phyloP scores from a whole-genome alignment of 208 protist genomes.

The Crithidia expoeki region DNA sequence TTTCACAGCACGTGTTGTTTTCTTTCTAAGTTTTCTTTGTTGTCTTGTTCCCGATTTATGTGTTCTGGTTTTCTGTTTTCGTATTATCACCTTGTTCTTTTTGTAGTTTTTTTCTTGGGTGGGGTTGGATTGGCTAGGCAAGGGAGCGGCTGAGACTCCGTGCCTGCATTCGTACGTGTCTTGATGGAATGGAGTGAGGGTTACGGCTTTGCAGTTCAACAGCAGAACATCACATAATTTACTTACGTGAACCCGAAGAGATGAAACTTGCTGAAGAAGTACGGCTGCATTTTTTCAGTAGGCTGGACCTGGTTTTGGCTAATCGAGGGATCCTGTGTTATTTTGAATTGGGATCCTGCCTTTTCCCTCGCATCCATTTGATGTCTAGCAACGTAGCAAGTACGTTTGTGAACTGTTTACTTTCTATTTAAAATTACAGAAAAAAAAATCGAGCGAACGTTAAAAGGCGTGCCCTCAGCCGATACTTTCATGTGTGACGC shows the following conservation, averaged over 20 bases:
- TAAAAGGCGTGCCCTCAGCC: too few species aligned
- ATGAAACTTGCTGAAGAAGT: too few species aligned
- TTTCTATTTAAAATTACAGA: slow-evolving; percentile 2
- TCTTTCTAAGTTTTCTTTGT: not conserved
- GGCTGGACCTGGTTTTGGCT: too few species aligned
- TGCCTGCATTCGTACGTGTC: not conserved
- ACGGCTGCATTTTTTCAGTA: too few species aligned
- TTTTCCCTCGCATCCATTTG: too few species aligned
- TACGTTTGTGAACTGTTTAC: slow-evolving; percentile 1
- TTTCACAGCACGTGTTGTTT: not conserved
- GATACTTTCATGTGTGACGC: too few species aligned
- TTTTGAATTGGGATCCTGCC: not conserved
- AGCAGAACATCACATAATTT: too few species aligned
- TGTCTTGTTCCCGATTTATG: not conserved
- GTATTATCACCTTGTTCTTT: slow-evolving; percentile 3
- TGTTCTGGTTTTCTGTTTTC: not conserved
- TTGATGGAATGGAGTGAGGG: too few species aligned
- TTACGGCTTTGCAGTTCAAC: not conserved
- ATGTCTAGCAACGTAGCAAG: not conserved
- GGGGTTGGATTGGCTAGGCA: not conserved
- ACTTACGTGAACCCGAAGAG: too few species aligned
- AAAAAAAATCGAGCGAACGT: too few species aligned
- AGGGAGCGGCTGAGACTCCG: not conserved
- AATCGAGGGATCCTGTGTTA: too few species aligned
- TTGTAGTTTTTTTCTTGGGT: not conserved